Evolutionary conservation across 2,329 filamentous ascomycete genomes (phyloP).

Genomic region (Fusarium sp.): DNA sequence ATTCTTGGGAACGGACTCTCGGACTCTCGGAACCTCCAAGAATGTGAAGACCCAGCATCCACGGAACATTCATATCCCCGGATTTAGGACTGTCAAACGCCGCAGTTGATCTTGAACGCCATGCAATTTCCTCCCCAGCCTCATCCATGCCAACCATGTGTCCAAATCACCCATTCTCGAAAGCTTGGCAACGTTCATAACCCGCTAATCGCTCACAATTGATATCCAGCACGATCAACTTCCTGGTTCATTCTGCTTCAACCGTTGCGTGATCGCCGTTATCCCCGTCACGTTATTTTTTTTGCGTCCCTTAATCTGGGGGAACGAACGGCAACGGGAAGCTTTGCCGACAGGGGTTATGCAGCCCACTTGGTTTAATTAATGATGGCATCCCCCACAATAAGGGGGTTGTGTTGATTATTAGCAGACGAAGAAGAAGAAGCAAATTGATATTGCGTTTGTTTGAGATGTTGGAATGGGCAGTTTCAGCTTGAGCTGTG

Average conservation of each 20-base stretch:
- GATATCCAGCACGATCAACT: background rate
- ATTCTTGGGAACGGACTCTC: background rate
- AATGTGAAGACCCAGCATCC: background rate
- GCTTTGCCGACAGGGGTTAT: slow-evolving; percentile 2
- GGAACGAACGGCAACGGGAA: background rate
- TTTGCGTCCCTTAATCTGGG: slow-evolving; percentile 16
- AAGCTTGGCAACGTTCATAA: slow-evolving; percentile 14
- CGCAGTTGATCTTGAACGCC: background rate
- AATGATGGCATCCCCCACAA: slow-evolving; percentile 32
- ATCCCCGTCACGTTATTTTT: slow-evolving; percentile 15
- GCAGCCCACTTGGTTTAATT: slow-evolving; percentile 41
- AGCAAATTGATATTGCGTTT: background rate
- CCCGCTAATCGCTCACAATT: slow-evolving; percentile 14
- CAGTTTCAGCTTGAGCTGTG: slow-evolving; percentile 22
- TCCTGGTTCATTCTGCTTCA: background rate
- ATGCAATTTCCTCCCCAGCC: slow-evolving; percentile 1
- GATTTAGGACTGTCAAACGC: background rate
- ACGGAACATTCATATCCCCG: background rate
- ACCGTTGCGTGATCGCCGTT: slow-evolving; percentile 15
- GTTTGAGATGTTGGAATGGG: slow-evolving; percentile 30
- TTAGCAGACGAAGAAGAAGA: background rate
- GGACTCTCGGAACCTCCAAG: background rate
- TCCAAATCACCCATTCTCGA: background rate
- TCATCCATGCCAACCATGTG: slow-evolving; percentile 24
- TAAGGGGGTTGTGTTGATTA: slow-evolving; percentile 12